Conservation (phyloP, 2,329 filamentous ascomycete genomes). For the Ophiognomonia clavigignenti-juglandacearum region DNA sequence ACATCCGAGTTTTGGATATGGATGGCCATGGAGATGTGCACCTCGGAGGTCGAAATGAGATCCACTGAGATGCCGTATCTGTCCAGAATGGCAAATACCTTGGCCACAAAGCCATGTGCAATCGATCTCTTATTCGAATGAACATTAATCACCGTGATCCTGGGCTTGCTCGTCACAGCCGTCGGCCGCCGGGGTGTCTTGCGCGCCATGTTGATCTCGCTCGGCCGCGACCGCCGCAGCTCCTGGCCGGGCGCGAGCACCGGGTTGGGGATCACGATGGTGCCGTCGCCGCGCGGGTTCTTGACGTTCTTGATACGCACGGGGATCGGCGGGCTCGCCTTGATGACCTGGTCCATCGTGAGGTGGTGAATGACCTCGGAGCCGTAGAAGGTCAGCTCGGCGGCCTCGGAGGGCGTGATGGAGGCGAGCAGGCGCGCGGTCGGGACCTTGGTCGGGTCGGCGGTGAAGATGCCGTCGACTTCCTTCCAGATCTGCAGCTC, state of each 20-base stretch:
- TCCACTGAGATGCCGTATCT: slow-evolving; percentile 85
- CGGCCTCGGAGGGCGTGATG: slow-evolving; percentile 91
- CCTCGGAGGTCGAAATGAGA: slow-evolving; percentile 92
- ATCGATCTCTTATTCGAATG: slow-evolving; percentile 96
- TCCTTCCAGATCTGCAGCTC: slow-evolving; percentile 99
- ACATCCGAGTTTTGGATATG: slow-evolving; percentile 68
- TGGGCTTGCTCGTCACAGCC: slow-evolving; percentile 94
- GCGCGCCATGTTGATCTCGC: slow-evolving; percentile 31
- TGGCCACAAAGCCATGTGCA: slow-evolving; percentile 92
- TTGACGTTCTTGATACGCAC: slow-evolving; percentile 92
- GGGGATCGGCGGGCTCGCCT: slow-evolving; percentile 71
- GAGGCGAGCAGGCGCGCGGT: slow-evolving; percentile 84
- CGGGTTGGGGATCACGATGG: slow-evolving; percentile 76
- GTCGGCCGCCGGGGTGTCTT: slow-evolving; percentile 71
- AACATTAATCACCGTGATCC: slow-evolving; percentile 95
- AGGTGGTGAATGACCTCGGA: slow-evolving; percentile 98
- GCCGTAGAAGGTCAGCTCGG: slow-evolving; percentile 90
- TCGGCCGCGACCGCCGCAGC: slow-evolving; percentile 48
- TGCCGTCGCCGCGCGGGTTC: slow-evolving; percentile 74
- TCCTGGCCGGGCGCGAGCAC: slow-evolving; percentile 49
- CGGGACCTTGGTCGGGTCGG: slow-evolving; percentile 80
- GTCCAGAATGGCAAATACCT: slow-evolving; percentile 88
- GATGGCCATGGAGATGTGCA: slow-evolving; percentile 95
- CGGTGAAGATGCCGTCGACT: slow-evolving; percentile 62
- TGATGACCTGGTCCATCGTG: slow-evolving; percentile 95